A percentile compares a stretch with the other conserved stretches of the same genome.
These are phyloP conservation scores for Phytophthora europaea DNA, from an alignment of 352 stramenopile genomes.

Conservation along the genomic window DNA sequence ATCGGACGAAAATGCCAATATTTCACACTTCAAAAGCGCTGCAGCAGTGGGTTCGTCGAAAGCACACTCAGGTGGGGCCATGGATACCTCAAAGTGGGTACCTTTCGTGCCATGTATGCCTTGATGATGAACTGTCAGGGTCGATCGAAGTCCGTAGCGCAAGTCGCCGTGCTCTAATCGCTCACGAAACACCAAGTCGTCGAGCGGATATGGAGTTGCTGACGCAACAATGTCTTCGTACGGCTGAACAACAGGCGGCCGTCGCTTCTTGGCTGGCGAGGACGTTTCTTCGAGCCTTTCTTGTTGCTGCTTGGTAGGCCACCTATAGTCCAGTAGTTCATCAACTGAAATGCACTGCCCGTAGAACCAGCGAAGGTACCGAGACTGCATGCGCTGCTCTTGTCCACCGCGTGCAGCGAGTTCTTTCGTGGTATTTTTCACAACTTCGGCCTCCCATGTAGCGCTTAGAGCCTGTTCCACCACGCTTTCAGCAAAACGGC, in stretches of 20 bases:
- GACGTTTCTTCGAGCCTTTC: slow-evolving; percentile 10
- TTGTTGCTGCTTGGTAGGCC: slow-evolving; percentile 52
- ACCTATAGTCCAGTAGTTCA: slow-evolving; percentile 63
- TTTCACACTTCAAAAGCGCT: slow-evolving; percentile 13
- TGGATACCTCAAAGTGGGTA: slow-evolving; percentile 34
- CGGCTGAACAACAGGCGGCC: background rate
- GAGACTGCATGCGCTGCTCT: slow-evolving; percentile 52
- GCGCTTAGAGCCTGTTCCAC: slow-evolving; percentile 40
- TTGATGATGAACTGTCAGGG: slow-evolving; percentile 66
- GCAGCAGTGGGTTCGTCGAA: slow-evolving; percentile 26
- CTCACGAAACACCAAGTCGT: slow-evolving; percentile 64
- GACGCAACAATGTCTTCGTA: slow-evolving; percentile 3
- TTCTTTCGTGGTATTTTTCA: slow-evolving; percentile 18
- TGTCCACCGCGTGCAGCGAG: slow-evolving; percentile 29
- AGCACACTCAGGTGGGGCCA: slow-evolving; percentile 26
- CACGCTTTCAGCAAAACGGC: slow-evolving; percentile 37
- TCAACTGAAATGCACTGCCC: slow-evolving; percentile 61
- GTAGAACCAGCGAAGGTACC: slow-evolving; percentile 79
- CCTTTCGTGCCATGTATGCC: slow-evolving; percentile 26
- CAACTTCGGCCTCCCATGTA: slow-evolving; percentile 48
- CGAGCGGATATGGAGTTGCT: slow-evolving; percentile 48
- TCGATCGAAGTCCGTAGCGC: slow-evolving; percentile 52
- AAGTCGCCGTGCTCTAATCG: slow-evolving; percentile 55
- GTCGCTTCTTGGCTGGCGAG: slow-evolving; percentile 16
- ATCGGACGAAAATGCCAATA: background rate